Evolutionary conservation across 2,329 filamentous ascomycete species (phyloP).

Genomic region (Grosmannia clavigera): DNA sequence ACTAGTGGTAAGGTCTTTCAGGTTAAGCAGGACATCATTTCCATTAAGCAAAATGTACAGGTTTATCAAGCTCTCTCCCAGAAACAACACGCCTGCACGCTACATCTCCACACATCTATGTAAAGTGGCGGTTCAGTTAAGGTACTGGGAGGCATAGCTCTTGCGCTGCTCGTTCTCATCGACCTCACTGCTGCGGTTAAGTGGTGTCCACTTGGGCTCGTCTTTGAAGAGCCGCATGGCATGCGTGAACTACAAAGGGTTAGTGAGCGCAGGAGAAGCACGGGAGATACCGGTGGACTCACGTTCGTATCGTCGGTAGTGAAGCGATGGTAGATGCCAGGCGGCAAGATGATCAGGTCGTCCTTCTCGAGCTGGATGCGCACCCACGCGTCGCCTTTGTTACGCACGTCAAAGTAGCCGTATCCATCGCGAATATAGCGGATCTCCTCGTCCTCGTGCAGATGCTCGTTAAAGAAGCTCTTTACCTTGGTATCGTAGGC

Average conservation of each 20-base stretch:
- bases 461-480: constrained; percentile 85
- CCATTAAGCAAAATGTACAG: too few species aligned
- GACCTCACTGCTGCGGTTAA: constrained; percentile 68
- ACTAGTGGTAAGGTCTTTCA: too few species aligned
- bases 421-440: constrained; percentile 79
- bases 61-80: not conserved
- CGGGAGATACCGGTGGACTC: constrained; percentile 26
- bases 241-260: constrained; percentile 61
- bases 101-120: too few species aligned
- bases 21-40: too few species aligned
- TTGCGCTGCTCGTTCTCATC: constrained; percentile 69
- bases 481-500: constrained; percentile 90
- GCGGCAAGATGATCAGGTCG: constrained; percentile 85
- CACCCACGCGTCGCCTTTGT: constrained; percentile 76
- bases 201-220: constrained; percentile 93
- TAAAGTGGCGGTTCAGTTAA: constrained; percentile 13
- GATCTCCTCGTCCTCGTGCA: constrained; percentile 98
- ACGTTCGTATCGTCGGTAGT: constrained; percentile 89
- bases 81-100: not conserved
- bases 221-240: constrained; percentile 97
- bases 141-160: constrained; percentile 53
- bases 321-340: constrained; percentile 95
- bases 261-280: not conserved
- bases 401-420: constrained; percentile 89
- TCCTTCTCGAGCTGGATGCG: constrained; percentile 71